phyloP scores from a whole-genome alignment of 768 basidiomycete species.

The Termitomyces eurrhizus region DNA sequence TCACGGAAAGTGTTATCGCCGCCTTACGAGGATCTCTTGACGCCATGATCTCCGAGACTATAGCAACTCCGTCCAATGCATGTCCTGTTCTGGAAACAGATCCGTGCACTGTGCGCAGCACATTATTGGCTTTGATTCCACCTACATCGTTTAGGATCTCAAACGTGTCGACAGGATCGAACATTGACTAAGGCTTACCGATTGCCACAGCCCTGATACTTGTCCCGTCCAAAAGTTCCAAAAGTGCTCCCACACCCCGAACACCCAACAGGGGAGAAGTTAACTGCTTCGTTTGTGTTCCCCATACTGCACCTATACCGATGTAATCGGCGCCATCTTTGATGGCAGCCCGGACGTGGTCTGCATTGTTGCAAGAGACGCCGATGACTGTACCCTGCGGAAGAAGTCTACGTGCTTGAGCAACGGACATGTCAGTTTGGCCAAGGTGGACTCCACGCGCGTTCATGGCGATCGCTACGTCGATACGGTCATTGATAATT shows the following conservation, averaged over 20 bases:
- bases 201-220: slow-evolving; percentile 77
- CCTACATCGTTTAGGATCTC: slow-evolving; percentile 39
- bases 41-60: slow-evolving; percentile 83
- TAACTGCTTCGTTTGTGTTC: slow-evolving; percentile 75
- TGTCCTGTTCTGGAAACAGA: slow-evolving; percentile 55
- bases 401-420: slow-evolving; percentile 61
- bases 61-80: slow-evolving; percentile 75
- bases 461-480: slow-evolving; percentile 76
- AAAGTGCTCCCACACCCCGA: slow-evolving; percentile 62
- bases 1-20: slow-evolving; percentile 40
- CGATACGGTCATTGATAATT: slow-evolving; percentile 85
- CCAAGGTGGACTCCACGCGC: slow-evolving; percentile 87
- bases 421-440: slow-evolving; percentile 79
- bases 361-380: slow-evolving; percentile 66
- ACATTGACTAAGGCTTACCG: slow-evolving; percentile 44
- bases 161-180: background rate
- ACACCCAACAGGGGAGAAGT: slow-evolving; percentile 64
- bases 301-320: slow-evolving; percentile 84
- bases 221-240: slow-evolving; percentile 62
- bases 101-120: slow-evolving; percentile 73
- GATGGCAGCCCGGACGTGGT: slow-evolving; percentile 61
- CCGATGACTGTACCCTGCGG: slow-evolving; percentile 74
- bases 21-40: slow-evolving; percentile 52
- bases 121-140: slow-evolving; percentile 79
- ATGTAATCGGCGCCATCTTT: slow-evolving; percentile 76